phyloP scores from a whole-genome alignment of 2,329 filamentous ascomycete species.

The Geoglossum cookeanum region DNA sequence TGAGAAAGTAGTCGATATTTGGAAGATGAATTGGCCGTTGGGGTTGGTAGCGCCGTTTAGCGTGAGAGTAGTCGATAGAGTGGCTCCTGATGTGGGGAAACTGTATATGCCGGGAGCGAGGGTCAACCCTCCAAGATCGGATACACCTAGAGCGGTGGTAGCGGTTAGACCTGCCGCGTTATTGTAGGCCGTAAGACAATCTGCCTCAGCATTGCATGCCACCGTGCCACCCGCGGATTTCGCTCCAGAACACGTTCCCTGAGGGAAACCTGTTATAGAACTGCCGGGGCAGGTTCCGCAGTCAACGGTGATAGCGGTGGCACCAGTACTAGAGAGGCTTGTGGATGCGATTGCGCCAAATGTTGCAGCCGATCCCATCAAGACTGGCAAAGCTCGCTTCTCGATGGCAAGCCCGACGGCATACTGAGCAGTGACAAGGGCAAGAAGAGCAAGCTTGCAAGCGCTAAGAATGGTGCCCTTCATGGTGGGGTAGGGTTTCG shows the following conservation, averaged over 20 bases:
- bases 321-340: constrained; percentile 8
- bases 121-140: constrained; percentile 7
- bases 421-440: background rate
- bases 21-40: constrained; percentile 10
- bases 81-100: background rate
- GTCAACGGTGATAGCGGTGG: constrained; percentile 8
- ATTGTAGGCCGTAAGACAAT: constrained; percentile 7
- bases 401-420: background rate
- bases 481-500: background rate
- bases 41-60: constrained; percentile 7
- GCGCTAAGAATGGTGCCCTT: background rate
- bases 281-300: constrained; percentile 7
- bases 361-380: constrained; percentile 4
- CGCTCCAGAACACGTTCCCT: constrained; percentile 6
- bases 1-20: constrained; percentile 7
- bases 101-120: constrained; percentile 8
- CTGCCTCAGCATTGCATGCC: constrained; percentile 2
- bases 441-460: background rate
- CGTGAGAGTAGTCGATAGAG: constrained; percentile 6
- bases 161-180: background rate
- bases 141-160: constrained; percentile 3
- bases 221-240: background rate
- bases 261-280: constrained; percentile 10
- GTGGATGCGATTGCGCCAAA: constrained; percentile 7
- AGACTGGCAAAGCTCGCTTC: background rate